Evolutionary conservation across 2,329 filamentous ascomycete genomes (phyloP).

Genomic region (Aspergillus hortae): DNA sequence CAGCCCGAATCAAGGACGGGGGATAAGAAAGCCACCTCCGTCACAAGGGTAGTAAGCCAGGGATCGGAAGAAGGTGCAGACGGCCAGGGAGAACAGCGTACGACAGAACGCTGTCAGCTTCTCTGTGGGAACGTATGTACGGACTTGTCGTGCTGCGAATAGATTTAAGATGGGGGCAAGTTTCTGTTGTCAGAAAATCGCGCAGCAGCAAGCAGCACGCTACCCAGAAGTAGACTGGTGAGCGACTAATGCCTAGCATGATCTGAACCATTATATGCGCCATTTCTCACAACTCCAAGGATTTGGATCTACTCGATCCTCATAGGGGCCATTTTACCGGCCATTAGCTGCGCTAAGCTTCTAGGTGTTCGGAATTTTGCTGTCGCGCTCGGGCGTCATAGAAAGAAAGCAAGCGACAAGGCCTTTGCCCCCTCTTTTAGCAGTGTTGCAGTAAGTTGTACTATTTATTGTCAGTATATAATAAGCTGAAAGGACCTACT

Average conservation of each 20-base stretch:
- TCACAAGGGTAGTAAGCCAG: background rate
- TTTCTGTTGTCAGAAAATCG: too few relatives aligned
- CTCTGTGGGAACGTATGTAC: background rate
- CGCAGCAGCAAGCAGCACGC: too few relatives aligned
- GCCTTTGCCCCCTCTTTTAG: background rate
- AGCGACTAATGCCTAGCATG: too few relatives aligned
- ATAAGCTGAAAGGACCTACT: background rate
- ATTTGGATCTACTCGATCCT: too few relatives aligned
- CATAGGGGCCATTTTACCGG: too few relatives aligned
- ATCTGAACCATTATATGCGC: too few relatives aligned
- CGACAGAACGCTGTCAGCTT: background rate
- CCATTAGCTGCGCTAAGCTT: background rate
- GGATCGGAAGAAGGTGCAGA: background rate
- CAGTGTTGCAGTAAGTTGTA: background rate
- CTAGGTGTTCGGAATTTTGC: background rate
- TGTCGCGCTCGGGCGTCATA: background rate
- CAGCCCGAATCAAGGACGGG: slow-evolving; percentile 55
- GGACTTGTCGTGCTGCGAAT: background rate
- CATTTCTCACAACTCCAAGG: too few relatives aligned
- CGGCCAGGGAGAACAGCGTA: background rate
- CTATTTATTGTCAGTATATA: background rate
- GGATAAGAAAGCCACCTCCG: background rate
- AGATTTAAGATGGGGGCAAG: too few relatives aligned
- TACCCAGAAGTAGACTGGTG: too few relatives aligned
- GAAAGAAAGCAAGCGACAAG: background rate